These are phyloP conservation scores for Vanderwaltozyma polyspora DNA, from an alignment of 805 yeast genomes.

Conservation along the genomic window DNA sequence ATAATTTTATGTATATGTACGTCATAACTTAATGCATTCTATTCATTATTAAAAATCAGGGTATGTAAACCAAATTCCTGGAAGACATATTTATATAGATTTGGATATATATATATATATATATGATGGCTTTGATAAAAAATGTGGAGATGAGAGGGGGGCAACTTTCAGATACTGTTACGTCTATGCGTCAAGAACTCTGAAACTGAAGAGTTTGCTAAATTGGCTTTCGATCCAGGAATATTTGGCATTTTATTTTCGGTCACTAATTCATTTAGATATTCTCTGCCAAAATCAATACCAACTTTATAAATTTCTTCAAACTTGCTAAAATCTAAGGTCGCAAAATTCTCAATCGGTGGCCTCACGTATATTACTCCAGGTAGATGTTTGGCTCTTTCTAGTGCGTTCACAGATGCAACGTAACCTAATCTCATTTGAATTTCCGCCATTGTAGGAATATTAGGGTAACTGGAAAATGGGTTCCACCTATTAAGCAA, in stretches of 20 bases:
- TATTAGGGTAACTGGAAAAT: constrained; percentile 74
- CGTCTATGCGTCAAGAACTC: constrained; percentile 38
- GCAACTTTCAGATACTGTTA: constrained; percentile 42
- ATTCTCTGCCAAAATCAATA: constrained; percentile 52
- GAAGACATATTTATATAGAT: no score
- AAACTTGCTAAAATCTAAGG: constrained; percentile 84
- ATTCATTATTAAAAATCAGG: no score
- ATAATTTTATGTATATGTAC: no score
- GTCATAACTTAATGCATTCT: no score
- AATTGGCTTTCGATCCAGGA: constrained; percentile 36
- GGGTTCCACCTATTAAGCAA: constrained; percentile 80
- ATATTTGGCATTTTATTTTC: constrained; percentile 49
- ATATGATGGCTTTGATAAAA: no score
- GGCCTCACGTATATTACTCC: constrained; percentile 87
- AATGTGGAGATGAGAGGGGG: background rate
- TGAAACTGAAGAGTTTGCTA: constrained; percentile 21
- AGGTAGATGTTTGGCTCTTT: constrained; percentile 69
- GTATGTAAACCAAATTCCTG: no score
- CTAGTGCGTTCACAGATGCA: constrained; percentile 87
- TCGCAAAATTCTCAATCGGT: constrained; percentile 85
- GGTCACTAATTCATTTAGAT: constrained; percentile 41
- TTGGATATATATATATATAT: no score
- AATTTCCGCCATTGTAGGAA: constrained; percentile 90
- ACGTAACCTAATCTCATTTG: constrained; percentile 90
- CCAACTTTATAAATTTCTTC: constrained; percentile 85